Conservation (phyloP, 2,329 filamentous ascomycete genomes). For the Monilinia fructicola region DNA sequence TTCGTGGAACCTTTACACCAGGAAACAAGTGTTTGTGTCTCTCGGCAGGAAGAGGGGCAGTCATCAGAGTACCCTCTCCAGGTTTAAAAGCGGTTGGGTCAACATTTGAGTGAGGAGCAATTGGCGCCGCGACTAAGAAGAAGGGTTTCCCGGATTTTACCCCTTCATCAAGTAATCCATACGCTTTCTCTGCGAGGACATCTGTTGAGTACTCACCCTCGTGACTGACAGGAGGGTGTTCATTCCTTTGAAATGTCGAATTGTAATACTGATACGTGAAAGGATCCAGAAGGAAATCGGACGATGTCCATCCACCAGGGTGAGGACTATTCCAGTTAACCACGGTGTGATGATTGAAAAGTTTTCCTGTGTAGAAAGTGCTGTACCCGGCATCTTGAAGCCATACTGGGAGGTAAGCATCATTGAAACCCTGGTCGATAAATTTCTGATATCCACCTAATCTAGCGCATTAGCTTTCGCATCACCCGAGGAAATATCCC, state of each 20-base stretch:
- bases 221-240: slow-evolving; percentile 54
- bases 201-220: slow-evolving; percentile 52
- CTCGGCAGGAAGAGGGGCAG: slow-evolving; percentile 56
- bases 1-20: slow-evolving; percentile 59
- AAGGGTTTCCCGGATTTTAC: slow-evolving; percentile 57
- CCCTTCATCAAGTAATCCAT: slow-evolving; percentile 62
- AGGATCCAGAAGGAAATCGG: slow-evolving; percentile 62
- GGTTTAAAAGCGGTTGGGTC: slow-evolving; percentile 19
- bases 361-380: slow-evolving; percentile 73
- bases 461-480: slow-evolving; percentile 23
- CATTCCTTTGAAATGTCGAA: slow-evolving; percentile 61
- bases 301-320: slow-evolving; percentile 58
- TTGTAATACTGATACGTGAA: slow-evolving; percentile 69
- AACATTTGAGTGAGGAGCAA: slow-evolving; percentile 64
- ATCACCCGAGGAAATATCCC: slow-evolving; percentile 27
- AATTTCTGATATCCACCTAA: slow-evolving; percentile 64
- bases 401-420: slow-evolving; percentile 69
- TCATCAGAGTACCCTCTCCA: slow-evolving; percentile 39
- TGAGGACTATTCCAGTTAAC: slow-evolving; percentile 61
- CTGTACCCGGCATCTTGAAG: slow-evolving; percentile 67
- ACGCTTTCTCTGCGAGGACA: slow-evolving; percentile 57
- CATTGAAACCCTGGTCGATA: slow-evolving; percentile 61
- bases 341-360: slow-evolving; percentile 63
- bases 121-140: slow-evolving; percentile 65
- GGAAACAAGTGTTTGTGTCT: slow-evolving; percentile 63